Conservation (phyloP, 2,329 filamentous ascomycete species). For the Didymella pomorum region DNA sequence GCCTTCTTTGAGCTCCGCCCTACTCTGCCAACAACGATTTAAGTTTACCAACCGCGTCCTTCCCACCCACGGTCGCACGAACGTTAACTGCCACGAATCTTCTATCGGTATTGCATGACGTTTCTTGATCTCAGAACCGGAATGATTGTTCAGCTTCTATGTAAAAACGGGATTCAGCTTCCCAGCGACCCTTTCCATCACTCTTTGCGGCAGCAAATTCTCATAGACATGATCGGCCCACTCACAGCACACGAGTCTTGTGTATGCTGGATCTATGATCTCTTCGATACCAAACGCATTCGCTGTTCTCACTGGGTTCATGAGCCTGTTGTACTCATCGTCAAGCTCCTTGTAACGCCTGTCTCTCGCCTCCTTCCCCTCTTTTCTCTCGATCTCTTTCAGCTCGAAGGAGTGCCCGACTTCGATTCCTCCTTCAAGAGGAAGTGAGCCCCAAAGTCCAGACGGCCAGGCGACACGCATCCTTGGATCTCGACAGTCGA, state of each 20-base stretch:
- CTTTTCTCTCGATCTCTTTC: conserved; percentile 61
- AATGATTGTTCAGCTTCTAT: not conserved
- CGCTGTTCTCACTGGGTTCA: conserved; percentile 71
- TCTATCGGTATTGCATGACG: too few species aligned
- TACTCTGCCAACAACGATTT: too few species aligned
- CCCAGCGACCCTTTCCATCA: conserved; percentile 54
- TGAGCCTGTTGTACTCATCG: conserved; percentile 66
- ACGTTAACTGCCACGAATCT: too few species aligned
- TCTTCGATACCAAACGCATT: conserved; percentile 71
- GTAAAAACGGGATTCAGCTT: conserved; percentile 41
- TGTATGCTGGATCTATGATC: conserved; percentile 69
- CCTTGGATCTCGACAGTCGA: conserved; percentile 67
- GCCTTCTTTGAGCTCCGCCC: not conserved
- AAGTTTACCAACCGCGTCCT: too few species aligned
- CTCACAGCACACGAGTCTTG: conserved; percentile 62
- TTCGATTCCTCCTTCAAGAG: conserved; percentile 70
- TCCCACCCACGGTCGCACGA: too few species aligned
- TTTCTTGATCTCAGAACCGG: not conserved
- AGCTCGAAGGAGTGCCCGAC: conserved; percentile 69
- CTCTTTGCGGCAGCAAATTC: conserved; percentile 59
- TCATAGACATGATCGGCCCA: conserved; percentile 67
- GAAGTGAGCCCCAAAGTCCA: conserved; percentile 69
- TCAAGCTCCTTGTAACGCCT: conserved; percentile 65
- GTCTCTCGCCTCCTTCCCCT: conserved; percentile 58
- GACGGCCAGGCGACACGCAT: conserved; percentile 70